phyloP scores from a whole-genome alignment of 805 yeast genomes.

The Ogataea polymorpha region DNA sequence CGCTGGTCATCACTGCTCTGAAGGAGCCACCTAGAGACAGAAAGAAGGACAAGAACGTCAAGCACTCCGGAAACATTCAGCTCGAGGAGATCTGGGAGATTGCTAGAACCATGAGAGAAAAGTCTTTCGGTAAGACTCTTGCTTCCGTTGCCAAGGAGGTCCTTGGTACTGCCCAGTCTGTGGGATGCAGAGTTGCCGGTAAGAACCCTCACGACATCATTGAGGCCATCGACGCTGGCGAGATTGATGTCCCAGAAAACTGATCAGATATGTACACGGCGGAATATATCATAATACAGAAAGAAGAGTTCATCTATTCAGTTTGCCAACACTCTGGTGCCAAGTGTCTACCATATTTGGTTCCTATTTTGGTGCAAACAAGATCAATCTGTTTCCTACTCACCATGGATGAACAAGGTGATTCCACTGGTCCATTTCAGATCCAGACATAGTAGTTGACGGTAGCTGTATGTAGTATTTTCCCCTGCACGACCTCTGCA shows the following conservation, averaged over 20 bases:
- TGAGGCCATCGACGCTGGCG: slow-evolving; percentile 98
- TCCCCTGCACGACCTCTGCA: slow-evolving; percentile 2
- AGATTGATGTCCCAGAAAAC: slow-evolving; percentile 87
- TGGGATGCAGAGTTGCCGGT: slow-evolving; percentile 99
- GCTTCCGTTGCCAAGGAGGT: slow-evolving; percentile 98
- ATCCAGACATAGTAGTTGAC: slow-evolving; percentile 38
- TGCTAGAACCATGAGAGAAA: slow-evolving; percentile 96
- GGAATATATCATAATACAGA: slow-evolving; percentile 26
- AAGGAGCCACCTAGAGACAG: slow-evolving; percentile 99
- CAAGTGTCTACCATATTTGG: slow-evolving; percentile 58
- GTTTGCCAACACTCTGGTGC: slow-evolving; percentile 96
- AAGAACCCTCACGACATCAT: slow-evolving; percentile 99
- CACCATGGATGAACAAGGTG: slow-evolving; percentile 50
- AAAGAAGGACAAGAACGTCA: slow-evolving; percentile 99
- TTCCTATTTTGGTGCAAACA: slow-evolving; percentile 92
- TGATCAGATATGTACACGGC: slow-evolving; percentile 37
- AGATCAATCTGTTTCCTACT: slow-evolving; percentile 68
- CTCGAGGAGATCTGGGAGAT: slow-evolving; percentile 94
- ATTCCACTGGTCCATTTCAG: slow-evolving; percentile 69
- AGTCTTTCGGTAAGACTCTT: slow-evolving; percentile 96
- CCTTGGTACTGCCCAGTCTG: slow-evolving; percentile 99
- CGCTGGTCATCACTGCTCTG: slow-evolving; percentile 97
- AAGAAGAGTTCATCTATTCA: slow-evolving; percentile 10
- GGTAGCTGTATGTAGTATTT: not conserved
- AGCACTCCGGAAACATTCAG: slow-evolving; percentile 98